Evolutionary conservation across 768 basidiomycete species (phyloP), one percentile per base, ranked within the genome.

Genomic region (Termitomyces sp.): DNA sequence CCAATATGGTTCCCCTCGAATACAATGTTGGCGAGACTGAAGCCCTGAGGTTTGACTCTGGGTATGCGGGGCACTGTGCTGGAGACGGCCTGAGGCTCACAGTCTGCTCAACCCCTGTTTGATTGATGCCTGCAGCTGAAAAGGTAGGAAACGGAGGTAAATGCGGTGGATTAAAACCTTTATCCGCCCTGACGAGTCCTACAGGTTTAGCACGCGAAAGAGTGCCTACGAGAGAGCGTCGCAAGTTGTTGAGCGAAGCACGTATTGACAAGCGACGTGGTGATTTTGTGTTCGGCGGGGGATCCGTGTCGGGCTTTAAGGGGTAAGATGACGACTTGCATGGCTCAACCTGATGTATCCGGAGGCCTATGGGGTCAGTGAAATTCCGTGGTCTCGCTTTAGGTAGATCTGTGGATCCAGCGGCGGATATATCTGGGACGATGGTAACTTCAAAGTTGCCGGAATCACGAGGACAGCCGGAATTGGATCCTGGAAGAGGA

Each of bases 21-120:
- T 90, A 82, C 56, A 88, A 78, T 46, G 79, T 83, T 36, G 87
- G 84, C 54, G 74, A 72, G 20, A 87, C 71, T 13, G 85, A 72
- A 61, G 71, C 64, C 42, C 81, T 70, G 18, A 32, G 27, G 12
- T 39, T 58, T 26, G 39, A 20, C 29, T 56, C 51, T 2, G 39
- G 50, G 53, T 37, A 56, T 48, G 36, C 62, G 65, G 20, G 59
- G 56, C 7, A 53, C 41, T 57, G 57, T 36, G 56, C 41, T 32
- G 32, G 42, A 22, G 52, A 44, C 5, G 51, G 59, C 13, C 37
- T 57, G 6, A 58, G 53, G 31, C 51, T 34, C 18, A 32, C 16
- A 9, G 26, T 51, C 6, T 55, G 59, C 36, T 61, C 55, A 52
- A 27, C 59, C 20, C 24, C 31, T 13, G 27, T 32, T 36, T 58